Percentiles rank a stretch among this genome's conserved stretches.
These are phyloP conservation scores for Leptomonas seymouri DNA, from an alignment of 208 protist species.

Conservation along the genomic window DNA sequence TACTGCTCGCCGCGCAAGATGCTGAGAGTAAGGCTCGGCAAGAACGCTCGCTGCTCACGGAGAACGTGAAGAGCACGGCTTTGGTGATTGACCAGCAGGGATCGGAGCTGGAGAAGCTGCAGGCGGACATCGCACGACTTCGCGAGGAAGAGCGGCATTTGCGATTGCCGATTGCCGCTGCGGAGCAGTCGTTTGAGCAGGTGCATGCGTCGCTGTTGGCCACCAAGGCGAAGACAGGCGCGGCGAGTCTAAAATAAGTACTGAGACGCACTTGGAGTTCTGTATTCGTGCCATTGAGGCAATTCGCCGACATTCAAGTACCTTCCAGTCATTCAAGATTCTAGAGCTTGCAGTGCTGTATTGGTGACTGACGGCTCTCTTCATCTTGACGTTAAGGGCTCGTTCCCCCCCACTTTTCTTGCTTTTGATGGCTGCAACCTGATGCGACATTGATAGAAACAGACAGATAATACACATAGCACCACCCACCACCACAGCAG, in stretches of 20 bases:
- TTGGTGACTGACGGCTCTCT: no score
- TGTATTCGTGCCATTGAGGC: no score
- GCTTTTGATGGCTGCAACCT: no score
- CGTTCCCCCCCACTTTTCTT: no score
- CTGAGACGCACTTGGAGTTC: no score
- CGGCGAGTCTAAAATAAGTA: not conserved
- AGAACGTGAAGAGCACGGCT: slow-evolving; percentile 59
- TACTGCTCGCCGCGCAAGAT: slow-evolving; percentile 52
- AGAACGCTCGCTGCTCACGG: slow-evolving; percentile 50
- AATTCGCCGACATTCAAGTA: no score
- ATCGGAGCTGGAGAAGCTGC: slow-evolving; percentile 50
- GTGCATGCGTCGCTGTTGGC: slow-evolving; percentile 73
- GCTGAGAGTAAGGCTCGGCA: slow-evolving; percentile 46
- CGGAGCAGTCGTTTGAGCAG: slow-evolving; percentile 77
- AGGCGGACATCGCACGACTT: slow-evolving; percentile 47
- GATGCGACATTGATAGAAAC: no score
- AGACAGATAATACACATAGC: no score
- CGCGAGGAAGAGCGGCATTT: slow-evolving; percentile 43
- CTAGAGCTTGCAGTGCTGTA: no score
- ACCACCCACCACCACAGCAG: no score
- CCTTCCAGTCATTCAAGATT: no score
- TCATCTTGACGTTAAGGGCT: no score
- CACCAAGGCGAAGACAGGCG: slow-evolving; percentile 27
- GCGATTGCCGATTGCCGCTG: slow-evolving; percentile 41
- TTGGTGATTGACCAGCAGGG: slow-evolving; percentile 68